Base-by-base conservation (phyloP, 345 rosid species). In the Orychophragmus violaceus region DNA sequence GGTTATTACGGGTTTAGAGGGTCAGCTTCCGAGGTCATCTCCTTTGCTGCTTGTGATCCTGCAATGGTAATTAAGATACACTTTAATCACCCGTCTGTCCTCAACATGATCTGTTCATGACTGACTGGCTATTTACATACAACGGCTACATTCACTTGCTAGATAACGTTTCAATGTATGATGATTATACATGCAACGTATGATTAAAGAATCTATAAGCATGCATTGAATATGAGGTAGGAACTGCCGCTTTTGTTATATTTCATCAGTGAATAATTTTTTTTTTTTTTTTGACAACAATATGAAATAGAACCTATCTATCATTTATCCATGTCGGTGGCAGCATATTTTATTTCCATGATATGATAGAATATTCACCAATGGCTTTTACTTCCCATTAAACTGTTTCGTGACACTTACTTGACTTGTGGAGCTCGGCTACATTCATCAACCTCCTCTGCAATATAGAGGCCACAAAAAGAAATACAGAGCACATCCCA, bases 401-500 rank as follows among this genome's bases (percentile, higher is more conserved):
- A 61, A 19, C 29, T 36, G 54, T 61, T 33, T 33, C 7, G 5
- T 60, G 42, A 16, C 25, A 75, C 84, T 78, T 74, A 93, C 97
- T 89, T 62, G 87, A 64, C 72, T 72, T 93, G 56, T 89, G 82
- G 55, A 32, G 56, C 70, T 82, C 97, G 12, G 82, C 78, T 69
- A 90, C 84, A 39, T 76, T 73, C 89, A 83, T 78, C 41, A 93
- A 86, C 64, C 90, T 82, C 80, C 91, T 83, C 72, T 93, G 96
- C 79, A 86, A 70, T 51, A 85, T 22, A 42, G 81, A 85, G 46
- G 97, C 96, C 75, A 87, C 78, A 18, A 87, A 83, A 52, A 93
- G 96, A 84, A 93, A 93, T 62, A 83, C 77, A 11, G 96, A 86
- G 89, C 97, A 93, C 97, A 90, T 93, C 61, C 97, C 97, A 27